These are phyloP conservation scores for Candida succiphila DNA, from an alignment of 805 yeast species.

Conservation along the genomic window DNA sequence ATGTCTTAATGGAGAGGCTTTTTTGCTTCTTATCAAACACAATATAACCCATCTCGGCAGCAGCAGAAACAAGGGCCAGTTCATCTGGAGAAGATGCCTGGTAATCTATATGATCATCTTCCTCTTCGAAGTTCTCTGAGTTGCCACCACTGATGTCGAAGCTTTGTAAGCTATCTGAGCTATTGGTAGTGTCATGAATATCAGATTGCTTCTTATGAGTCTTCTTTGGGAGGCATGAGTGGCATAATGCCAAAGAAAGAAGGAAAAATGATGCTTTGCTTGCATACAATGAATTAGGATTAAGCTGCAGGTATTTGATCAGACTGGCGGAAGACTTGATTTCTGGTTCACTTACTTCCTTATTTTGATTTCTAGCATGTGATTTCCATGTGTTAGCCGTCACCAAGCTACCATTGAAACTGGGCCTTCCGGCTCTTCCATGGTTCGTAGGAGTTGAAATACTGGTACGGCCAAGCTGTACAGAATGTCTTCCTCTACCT, in stretches of 20 bases:
- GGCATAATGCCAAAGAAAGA: conserved; percentile 77
- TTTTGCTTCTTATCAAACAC: conserved; percentile 59
- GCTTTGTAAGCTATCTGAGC: conserved; percentile 15
- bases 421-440: conserved; percentile 6
- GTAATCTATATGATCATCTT: conserved; percentile 52
- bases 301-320: conserved; percentile 54
- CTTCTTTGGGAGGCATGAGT: conserved; percentile 74
- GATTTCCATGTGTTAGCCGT: conserved; percentile 34
- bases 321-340: conserved; percentile 55
- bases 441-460: conserved; percentile 39
- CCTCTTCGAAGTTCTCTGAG: conserved; percentile 5
- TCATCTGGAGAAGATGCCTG: conserved; percentile 98
- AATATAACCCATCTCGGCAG: conserved; percentile 90
- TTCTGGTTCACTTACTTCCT: conserved; percentile 18
- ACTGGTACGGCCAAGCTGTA: conserved; percentile 58
- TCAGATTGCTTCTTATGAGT: conserved; percentile 4
- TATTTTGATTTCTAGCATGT: conserved; percentile 20
- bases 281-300: conserved; percentile 65
- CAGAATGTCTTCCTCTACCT: conserved; percentile 21
- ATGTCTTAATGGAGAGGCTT: conserved; percentile 57
- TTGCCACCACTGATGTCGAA: neutral
- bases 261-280: conserved; percentile 71
- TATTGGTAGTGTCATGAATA: conserved; percentile 3
- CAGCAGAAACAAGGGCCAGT: conserved; percentile 86
- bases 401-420: conserved; percentile 12